phyloP scores from a whole-genome alignment of 2,329 filamentous ascomycete genomes.

The Verticillium isaacii region DNA sequence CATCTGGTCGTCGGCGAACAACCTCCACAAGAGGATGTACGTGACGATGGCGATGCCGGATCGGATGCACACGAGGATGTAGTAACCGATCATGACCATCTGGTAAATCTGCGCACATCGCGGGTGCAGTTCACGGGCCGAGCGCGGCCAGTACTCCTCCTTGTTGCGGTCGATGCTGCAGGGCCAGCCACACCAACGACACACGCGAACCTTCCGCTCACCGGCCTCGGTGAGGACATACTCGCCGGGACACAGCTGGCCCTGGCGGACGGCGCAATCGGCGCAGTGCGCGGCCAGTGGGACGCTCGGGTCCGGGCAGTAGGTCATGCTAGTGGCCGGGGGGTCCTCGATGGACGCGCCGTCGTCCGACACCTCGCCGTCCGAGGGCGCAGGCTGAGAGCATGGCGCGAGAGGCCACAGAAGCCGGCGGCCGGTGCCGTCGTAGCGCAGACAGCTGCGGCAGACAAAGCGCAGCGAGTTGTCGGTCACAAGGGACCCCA shows the following conservation, averaged over 20 bases:
- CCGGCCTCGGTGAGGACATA: slow-evolving; percentile 4
- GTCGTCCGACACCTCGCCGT: slow-evolving; percentile 2
- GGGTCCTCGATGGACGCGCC: not conserved
- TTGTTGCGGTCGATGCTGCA: not conserved
- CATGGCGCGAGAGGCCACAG: slow-evolving; percentile 16
- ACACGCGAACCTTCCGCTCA: slow-evolving; percentile 25
- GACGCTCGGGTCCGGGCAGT: slow-evolving; percentile 21
- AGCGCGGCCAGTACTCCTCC: slow-evolving; percentile 1
- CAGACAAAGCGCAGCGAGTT: slow-evolving; percentile 1
- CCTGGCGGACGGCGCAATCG: slow-evolving; percentile 27
- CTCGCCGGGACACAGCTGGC: slow-evolving; percentile 20
- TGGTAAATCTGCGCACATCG: slow-evolving; percentile 1
- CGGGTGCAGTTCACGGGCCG: not conserved
- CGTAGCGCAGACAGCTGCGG: slow-evolving; percentile 13
- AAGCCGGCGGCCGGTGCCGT: slow-evolving; percentile 20
- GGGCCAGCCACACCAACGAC: slow-evolving; percentile 40
- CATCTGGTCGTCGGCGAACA: slow-evolving; percentile 22
- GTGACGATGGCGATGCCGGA: slow-evolving; percentile 27
- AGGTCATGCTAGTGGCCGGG: slow-evolving; percentile 11
- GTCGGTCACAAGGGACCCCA: slow-evolving; percentile 1
- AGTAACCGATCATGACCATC: slow-evolving; percentile 28
- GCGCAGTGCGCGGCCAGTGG: slow-evolving; percentile 36
- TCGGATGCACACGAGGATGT: slow-evolving; percentile 32
- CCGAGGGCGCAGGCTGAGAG: not conserved
- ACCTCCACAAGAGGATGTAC: slow-evolving; percentile 31